Base-by-base conservation (phyloP, 306 rosid genomes). In the Fragaria nilgerrensis region DNA sequence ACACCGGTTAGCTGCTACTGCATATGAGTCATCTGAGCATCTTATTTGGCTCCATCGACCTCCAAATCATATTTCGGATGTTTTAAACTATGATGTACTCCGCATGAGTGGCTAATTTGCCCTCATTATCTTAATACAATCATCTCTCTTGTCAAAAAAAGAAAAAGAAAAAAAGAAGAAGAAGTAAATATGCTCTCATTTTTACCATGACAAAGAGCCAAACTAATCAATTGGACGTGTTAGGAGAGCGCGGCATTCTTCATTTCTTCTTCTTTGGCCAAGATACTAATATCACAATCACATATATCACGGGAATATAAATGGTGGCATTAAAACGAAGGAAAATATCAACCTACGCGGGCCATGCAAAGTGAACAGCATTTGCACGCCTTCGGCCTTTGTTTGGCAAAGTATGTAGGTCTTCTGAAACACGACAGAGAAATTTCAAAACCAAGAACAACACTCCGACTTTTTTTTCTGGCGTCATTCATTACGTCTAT, bases 401-500 rank as follows among this genome's bases (percentile, higher is more conserved):
- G 70, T 65, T 65, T 17, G 70, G 70, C 70, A 34, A 65, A 65
- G 68, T 5, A 32, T 32, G 36, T 32, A 56, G 2, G 65, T 59
- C 36, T 12, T 23, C 1, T 3, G 7, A 25, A 25, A 1, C 3
- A 63, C 19, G 43, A 6, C 9, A 32, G 10, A 64, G 44, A 64
- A 64, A 34, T 64, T 63, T 77, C 55, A 73, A 58, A 37, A 73
- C 76, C 50, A 58, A 56, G 79, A 66, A 77, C 34, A 43, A 63
- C 23, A 68, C 76, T 73, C 47, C 50, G 70, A 6, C 41, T 70
- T 44, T 72, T 17, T 17, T 82, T 75, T 32, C 68, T 80, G 75
- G 62, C 84, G 70, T 77, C 82, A 77, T 80, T 68, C 77, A 80
- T 80, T 80, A 80, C 77, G 77, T 77, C 80, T 77, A 23, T 36